Evolutionary conservation across 2,329 filamentous ascomycete species (phyloP).

Genomic region (Fusarium sp.): DNA sequence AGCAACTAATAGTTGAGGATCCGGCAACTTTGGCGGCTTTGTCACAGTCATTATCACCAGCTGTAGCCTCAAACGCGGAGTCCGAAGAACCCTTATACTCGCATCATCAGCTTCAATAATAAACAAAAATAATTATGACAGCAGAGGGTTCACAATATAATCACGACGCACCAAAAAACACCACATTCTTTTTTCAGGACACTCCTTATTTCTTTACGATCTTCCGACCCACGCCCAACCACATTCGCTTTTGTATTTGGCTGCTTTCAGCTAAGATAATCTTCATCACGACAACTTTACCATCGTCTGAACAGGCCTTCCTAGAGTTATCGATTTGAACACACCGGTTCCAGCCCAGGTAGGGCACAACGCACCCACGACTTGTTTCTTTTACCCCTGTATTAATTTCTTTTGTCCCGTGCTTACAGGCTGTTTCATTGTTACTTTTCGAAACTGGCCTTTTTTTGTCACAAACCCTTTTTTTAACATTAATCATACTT

Average conservation of each 20-base stretch:
- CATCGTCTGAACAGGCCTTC: slow-evolving; percentile 17
- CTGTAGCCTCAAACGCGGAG: slow-evolving; percentile 47
- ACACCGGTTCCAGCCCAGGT: slow-evolving; percentile 31
- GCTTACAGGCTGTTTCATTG: slow-evolving; percentile 40
- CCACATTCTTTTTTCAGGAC: slow-evolving; percentile 1
- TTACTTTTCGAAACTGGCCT: slow-evolving; percentile 34
- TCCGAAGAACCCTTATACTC: slow-evolving; percentile 42
- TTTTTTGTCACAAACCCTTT: slow-evolving; percentile 31
- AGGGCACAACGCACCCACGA: slow-evolving; percentile 39
- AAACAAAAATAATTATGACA: slow-evolving; percentile 34
- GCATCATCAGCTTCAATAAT: slow-evolving; percentile 68
- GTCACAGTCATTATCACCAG: slow-evolving; percentile 64
- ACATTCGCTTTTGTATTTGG: slow-evolving; percentile 20
- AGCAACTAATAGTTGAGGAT: slow-evolving; percentile 66
- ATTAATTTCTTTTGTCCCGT: slow-evolving; percentile 34
- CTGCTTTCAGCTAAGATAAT: slow-evolving; percentile 4
- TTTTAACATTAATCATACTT: slow-evolving; percentile 34
- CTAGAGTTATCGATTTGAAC: slow-evolving; percentile 30
- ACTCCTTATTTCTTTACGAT: slow-evolving; percentile 10
- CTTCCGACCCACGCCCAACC: slow-evolving; percentile 9
- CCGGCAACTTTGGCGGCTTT: slow-evolving; percentile 58
- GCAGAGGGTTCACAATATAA: slow-evolving; percentile 20
- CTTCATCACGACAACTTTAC: slow-evolving; percentile 10
- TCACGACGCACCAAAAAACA: slow-evolving; percentile 16
- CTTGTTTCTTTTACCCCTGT: slow-evolving; percentile 35